Evolutionary conservation across 2,329 filamentous ascomycete genomes (phyloP), one percentile per base, ranked within the genome.

Genomic region (Periconia sp.): DNA sequence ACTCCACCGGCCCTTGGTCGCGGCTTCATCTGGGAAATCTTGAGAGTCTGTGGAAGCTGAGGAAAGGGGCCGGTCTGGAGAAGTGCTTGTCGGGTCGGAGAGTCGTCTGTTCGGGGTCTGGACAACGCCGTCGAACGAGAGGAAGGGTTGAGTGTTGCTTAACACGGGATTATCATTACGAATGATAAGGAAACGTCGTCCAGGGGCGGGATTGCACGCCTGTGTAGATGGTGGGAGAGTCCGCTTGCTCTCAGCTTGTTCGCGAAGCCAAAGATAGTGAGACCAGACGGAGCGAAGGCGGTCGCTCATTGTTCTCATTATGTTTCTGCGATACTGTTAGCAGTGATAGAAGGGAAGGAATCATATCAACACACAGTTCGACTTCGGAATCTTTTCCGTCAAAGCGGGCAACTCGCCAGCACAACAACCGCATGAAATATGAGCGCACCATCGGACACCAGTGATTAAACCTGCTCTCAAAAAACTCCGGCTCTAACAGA

Each of bases 391-490:
- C 76, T 33, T 79, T 81, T 12, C 86, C 89, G 38, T 85, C 82
- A 60, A 87, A 88, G 50, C 92, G 81, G 52, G 88, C 92, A 34
- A 96, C 76, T 46, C 91, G 83, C 92, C 92, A 96, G 70, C 90
- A 95, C 16, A 96, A 71, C 36, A 96, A 74, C 33, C 92, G 88
- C 81, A 95, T 94, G 65, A 87, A 96, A 68, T 96, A 96, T 11
- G 90, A 87, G 48, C 92, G 83, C 16, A 96, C 89, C 92, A 96
- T 95, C 0, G 92, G 90, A 61, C 89, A 95, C 91, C 92, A 96
- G 61, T 96, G 90, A 62, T 88, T 92, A 72, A 96, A 96, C 48
- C 90, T 85, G 48, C 82, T 83, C 61, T 88, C 84, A 65, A 96
- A 96, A 2, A 87, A 81, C 18, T 85, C 78, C 40, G 88, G 85